phyloP scores from a whole-genome alignment of 1,284 basidiomycete species.

The Sparassis latifolia region DNA sequence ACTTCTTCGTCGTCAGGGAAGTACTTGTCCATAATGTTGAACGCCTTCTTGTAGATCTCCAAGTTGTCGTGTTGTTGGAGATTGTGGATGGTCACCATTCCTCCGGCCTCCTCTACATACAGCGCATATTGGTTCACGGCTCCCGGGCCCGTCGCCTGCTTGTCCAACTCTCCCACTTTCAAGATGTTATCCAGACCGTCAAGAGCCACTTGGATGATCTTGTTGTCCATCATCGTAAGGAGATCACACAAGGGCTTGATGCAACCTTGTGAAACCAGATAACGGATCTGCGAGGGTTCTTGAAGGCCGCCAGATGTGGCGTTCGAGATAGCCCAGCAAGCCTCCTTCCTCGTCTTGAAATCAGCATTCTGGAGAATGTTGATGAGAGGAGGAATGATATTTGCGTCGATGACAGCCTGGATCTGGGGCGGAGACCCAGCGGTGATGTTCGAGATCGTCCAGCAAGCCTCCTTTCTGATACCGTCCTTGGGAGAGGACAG shows the following conservation, averaged over 20 bases:
- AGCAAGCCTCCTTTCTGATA: constrained; percentile 95
- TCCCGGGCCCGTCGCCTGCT: constrained; percentile 76
- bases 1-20: constrained; percentile 86
- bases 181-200: constrained; percentile 99
- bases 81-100: constrained; percentile 98
- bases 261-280: constrained; percentile 96
- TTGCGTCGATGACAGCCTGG: constrained; percentile 82
- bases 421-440: constrained; percentile 96
- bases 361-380: constrained; percentile 97
- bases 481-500: constrained; percentile 96
- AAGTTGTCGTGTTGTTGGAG: constrained; percentile 99
- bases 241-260: constrained; percentile 98
- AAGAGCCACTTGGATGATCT: constrained; percentile 97
- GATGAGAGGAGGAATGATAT: constrained; percentile 96
- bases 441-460: constrained; percentile 99
- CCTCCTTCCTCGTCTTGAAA: constrained; percentile 99
- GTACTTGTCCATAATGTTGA: constrained; percentile 98
- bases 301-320: constrained; percentile 97
- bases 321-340: constrained; percentile 99
- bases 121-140: constrained; percentile 91
- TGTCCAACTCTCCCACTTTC: constrained; percentile 97
- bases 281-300: constrained; percentile 96
- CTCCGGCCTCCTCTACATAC: constrained; percentile 96
- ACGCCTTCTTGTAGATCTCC: constrained; percentile 99
- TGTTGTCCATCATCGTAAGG: constrained; percentile 98